Base-by-base conservation (phyloP, 2,329 filamentous ascomycete species). In the Cordyceps militaris region DNA sequence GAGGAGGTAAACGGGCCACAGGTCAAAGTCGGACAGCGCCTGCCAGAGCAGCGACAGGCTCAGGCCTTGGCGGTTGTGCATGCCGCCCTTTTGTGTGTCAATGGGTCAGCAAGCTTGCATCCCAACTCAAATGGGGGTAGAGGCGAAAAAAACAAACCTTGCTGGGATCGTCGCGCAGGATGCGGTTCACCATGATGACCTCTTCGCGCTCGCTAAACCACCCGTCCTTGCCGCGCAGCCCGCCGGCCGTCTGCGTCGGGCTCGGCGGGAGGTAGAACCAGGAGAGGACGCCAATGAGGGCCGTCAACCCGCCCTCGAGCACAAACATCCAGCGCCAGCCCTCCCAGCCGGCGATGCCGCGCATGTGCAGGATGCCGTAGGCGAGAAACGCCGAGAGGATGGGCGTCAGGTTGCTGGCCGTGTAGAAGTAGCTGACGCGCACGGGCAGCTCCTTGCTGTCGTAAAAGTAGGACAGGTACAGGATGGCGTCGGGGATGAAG, bases 151-250 rank as follows among this genome's bases (percentile, higher is more conserved):
- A n/a, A 50, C 38, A 7, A 5, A 58, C 56, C 64, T 83, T 83
- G 46, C 74, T 76, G 0, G 82, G 83, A 57, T 85, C 84, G 46
- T 87, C 84, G 1, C 84, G 78, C 8, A 78, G 63, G 9, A 77
- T 68, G 1, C 85, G 74, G 62, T 85, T 86, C 40, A 86, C 80
- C 2, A 86, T 75, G 58, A 87, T 85, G 23, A 72, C 73, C 58
- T 84, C 79, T 61, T 86, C 82, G 66, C 67, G 76, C 46, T 84
- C 79, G 3, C 65, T 79, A 66, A 86, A 87, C 84, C 84, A 87
- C 0, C 80, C 77, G 2, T 78, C 76, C 23, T 72, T 75, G 1
- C 79, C 74, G 2, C 74, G 73, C 62, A 81, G 79, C 76, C 76
- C 79, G 56, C 73, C 75, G 16, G 73, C 71, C 0, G 79, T 82